phyloP scores from a whole-genome alignment of 2,329 filamentous ascomycete species.

The Nigrograna mackinnonii region DNA sequence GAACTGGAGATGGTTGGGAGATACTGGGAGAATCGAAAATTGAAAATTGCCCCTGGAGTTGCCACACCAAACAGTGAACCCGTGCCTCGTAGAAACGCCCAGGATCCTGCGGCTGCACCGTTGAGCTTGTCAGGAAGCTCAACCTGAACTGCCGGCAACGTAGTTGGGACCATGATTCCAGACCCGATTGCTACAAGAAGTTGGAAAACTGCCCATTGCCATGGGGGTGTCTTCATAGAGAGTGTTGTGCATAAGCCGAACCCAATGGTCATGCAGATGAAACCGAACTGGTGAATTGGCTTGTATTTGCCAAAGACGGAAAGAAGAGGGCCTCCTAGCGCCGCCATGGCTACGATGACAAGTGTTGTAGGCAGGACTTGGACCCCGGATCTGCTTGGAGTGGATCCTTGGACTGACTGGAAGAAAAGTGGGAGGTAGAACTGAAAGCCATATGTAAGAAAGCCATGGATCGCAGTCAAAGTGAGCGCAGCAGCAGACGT shows the following conservation, averaged over 20 bases:
- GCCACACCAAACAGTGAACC: constrained; percentile 34
- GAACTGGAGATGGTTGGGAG: constrained; percentile 12
- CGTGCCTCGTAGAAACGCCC: constrained; percentile 31
- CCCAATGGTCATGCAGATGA: constrained; percentile 21
- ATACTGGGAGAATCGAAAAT: constrained; percentile 19
- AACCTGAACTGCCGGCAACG: constrained; percentile 34
- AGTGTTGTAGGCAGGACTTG: constrained; percentile 30
- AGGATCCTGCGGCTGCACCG: constrained; percentile 25
- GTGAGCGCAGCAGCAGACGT: constrained; percentile 42
- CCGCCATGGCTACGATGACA: constrained; percentile 23
- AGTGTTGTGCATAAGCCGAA: constrained; percentile 21
- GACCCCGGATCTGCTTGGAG: constrained; percentile 25
- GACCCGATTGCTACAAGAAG: constrained; percentile 23
- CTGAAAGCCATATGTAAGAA: constrained; percentile 29
- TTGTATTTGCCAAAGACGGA: constrained; percentile 27
- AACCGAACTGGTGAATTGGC: constrained; percentile 28
- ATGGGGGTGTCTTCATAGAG: constrained; percentile 8
- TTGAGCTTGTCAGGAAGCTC: constrained; percentile 24
- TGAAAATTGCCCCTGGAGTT: constrained; percentile 33
- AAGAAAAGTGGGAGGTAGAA: constrained; percentile 29
- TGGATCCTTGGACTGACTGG: constrained; percentile 27
- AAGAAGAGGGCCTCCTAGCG: constrained; percentile 23
- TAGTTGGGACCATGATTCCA: constrained; percentile 28
- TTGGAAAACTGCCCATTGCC: constrained; percentile 26
- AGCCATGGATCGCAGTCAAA: constrained; percentile 33